These are phyloP conservation scores for Alternaria metachromatica DNA, from an alignment of 2,329 filamentous ascomycete genomes.

Conservation along the genomic window DNA sequence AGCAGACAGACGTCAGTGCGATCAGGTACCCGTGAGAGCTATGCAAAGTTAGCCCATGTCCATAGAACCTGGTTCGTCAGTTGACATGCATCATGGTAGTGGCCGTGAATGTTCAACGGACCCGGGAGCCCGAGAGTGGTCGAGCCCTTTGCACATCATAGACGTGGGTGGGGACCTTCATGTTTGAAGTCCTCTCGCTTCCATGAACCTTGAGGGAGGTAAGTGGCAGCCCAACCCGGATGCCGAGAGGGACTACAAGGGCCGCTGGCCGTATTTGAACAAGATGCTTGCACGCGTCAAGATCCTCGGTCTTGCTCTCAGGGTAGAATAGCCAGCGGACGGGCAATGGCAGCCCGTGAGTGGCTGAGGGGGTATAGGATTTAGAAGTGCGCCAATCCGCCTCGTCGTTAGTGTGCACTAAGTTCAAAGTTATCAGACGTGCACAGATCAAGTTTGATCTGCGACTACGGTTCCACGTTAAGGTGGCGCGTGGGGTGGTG, in stretches of 20 bases:
- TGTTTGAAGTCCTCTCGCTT: slow-evolving; percentile 32
- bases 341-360: slow-evolving; percentile 6
- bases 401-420: slow-evolving; percentile 28
- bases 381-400: slow-evolving; percentile 29
- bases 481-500: slow-evolving; percentile 35
- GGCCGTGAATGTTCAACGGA: slow-evolving; percentile 26
- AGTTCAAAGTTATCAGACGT: slow-evolving; percentile 27
- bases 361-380: slow-evolving; percentile 10
- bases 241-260: slow-evolving; percentile 26
- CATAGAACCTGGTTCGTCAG: slow-evolving; percentile 17
- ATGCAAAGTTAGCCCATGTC: slow-evolving; percentile 24
- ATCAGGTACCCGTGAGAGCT: slow-evolving; percentile 32
- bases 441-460: slow-evolving; percentile 39
- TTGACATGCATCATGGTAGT: slow-evolving; percentile 28
- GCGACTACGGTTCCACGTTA: slow-evolving; percentile 41
- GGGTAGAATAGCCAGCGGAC: slow-evolving; percentile 19
- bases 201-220: slow-evolving; percentile 14
- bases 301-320: slow-evolving; percentile 15
- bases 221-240: slow-evolving; percentile 25
- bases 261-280: slow-evolving; percentile 18
- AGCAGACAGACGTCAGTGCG: slow-evolving; percentile 23
- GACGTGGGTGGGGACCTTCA: slow-evolving; percentile 25
- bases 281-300: slow-evolving; percentile 38
- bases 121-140: slow-evolving; percentile 26
- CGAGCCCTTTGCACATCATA: slow-evolving; percentile 27